A percentile compares a stretch with the other conserved stretches of the same genome.
These are phyloP conservation scores for Candida caryicola DNA, from an alignment of 805 yeast genomes.

Conservation along the genomic window DNA sequence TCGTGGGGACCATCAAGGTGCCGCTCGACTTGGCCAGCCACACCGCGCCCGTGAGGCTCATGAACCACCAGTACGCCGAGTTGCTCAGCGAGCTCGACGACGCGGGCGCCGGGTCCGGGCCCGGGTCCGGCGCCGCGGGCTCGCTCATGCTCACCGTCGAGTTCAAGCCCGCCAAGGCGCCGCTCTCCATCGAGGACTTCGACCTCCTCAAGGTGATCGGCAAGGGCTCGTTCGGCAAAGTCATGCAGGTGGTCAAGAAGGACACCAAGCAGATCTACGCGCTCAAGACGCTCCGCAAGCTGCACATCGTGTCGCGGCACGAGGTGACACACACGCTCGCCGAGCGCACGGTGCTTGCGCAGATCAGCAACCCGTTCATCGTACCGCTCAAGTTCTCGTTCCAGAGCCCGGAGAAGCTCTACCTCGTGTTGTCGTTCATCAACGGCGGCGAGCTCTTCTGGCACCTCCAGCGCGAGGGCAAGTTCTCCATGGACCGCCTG, in stretches of 20 bases:
- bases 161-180: constrained; percentile 64
- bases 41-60: constrained; percentile 50
- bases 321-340: constrained; percentile 97
- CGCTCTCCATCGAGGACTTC: constrained; percentile 85
- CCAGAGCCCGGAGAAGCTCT: constrained; percentile 94
- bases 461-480: constrained; percentile 88
- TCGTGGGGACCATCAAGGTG: constrained; percentile 68
- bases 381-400: constrained; percentile 95
- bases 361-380: constrained; percentile 92
- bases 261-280: constrained; percentile 96
- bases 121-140: constrained; percentile 35
- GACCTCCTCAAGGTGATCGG: constrained; percentile 93
- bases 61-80: constrained; percentile 54
- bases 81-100: constrained; percentile 33
- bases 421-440: constrained; percentile 85
- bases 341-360: constrained; percentile 91
- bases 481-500: constrained; percentile 83
- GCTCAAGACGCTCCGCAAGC: constrained; percentile 86
- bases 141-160: constrained; percentile 62
- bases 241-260: constrained; percentile 95
- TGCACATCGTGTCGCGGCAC: constrained; percentile 88
- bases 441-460: constrained; percentile 97
- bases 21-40: constrained; percentile 56
- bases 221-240: constrained; percentile 97
- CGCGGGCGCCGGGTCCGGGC: not conserved